phyloP scores from a whole-genome alignment of 495 filamentous ascomycete species.

The Poronia punctata region DNA sequence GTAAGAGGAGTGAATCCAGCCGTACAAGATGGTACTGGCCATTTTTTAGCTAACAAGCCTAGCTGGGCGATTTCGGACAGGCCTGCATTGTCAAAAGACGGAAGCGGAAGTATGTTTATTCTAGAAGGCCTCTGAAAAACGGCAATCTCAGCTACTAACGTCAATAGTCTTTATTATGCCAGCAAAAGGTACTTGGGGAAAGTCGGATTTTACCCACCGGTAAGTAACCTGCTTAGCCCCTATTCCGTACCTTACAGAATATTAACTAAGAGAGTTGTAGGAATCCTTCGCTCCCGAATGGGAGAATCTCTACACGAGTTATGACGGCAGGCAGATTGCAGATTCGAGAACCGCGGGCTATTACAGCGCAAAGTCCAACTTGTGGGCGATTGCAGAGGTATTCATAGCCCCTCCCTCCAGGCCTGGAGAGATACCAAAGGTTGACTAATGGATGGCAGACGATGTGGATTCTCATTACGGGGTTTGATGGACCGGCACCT shows the following conservation, averaged over 20 bases:
- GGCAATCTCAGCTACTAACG: too few relatives aligned
- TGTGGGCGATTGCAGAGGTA: slow-evolving; percentile 17
- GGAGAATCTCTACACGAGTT: neutral
- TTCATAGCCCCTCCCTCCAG: neutral
- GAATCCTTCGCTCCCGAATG: slow-evolving; percentile 18
- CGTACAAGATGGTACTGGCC: too few relatives aligned
- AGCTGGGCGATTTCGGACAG: too few relatives aligned
- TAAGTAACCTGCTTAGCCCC: neutral
- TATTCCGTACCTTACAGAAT: neutral
- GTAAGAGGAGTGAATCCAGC: neutral
- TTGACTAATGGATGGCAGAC: slow-evolving; percentile 5
- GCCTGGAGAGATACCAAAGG: neutral
- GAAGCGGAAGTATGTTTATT: too few relatives aligned
- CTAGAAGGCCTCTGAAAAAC: too few relatives aligned
- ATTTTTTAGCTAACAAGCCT: too few relatives aligned
- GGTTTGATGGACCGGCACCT: neutral
- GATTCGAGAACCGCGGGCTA: slow-evolving; percentile 5
- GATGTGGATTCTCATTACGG: slow-evolving; percentile 19
- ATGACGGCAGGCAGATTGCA: slow-evolving; percentile 1
- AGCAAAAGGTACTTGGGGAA: neutral
- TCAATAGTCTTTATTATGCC: neutral
- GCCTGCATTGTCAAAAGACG: too few relatives aligned
- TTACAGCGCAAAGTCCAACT: slow-evolving; percentile 15
- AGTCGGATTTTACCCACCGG: slow-evolving; percentile 4
- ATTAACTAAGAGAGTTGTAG: slow-evolving; percentile 8